These are phyloP conservation scores for Hymenoscyphus occultus DNA, from an alignment of 2,329 filamentous ascomycete genomes.

Conservation along the genomic window DNA sequence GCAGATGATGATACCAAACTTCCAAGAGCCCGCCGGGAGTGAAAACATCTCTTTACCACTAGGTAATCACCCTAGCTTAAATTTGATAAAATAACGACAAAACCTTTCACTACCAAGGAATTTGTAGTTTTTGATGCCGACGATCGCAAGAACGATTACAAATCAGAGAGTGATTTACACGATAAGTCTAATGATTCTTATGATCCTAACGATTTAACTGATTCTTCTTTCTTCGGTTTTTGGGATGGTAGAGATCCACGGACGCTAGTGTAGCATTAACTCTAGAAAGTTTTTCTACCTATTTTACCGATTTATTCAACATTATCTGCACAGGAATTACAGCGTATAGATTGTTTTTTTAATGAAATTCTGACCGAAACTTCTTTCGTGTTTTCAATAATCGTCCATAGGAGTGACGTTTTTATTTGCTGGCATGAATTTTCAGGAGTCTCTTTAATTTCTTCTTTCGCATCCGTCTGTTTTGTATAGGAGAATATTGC, in stretches of 20 bases:
- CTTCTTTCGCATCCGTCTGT: constrained; percentile 7
- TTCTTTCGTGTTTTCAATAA: constrained; percentile 13
- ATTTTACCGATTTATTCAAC: constrained; percentile 14
- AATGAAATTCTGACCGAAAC: constrained; percentile 18
- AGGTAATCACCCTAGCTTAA: constrained; percentile 41
- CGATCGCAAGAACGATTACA: constrained; percentile 11
- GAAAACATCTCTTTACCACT: constrained; percentile 45
- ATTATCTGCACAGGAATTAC: constrained; percentile 22
- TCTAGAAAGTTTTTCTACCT: constrained; percentile 22
- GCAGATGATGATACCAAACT: constrained; percentile 84
- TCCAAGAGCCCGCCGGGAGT: constrained; percentile 33
- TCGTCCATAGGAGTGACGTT: constrained; percentile 9
- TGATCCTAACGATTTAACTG: constrained; percentile 27
- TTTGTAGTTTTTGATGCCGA: constrained; percentile 11
- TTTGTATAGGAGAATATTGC: neutral
- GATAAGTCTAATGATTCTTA: constrained; percentile 22
- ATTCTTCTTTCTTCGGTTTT: constrained; percentile 24
- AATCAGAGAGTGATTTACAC: constrained; percentile 23
- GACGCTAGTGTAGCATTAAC: constrained; percentile 38
- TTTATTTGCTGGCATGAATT: constrained; percentile 10
- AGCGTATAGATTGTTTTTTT: constrained; percentile 24
- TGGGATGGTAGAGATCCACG: constrained; percentile 24
- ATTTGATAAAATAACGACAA: constrained; percentile 45
- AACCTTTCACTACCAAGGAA: constrained; percentile 18
- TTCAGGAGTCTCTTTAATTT: constrained; percentile 13